Percentiles rank a stretch among this genome's conserved stretches.
phyloP scores from a whole-genome alignment of 2,329 filamentous ascomycete species.

The Diaporthe batatas region DNA sequence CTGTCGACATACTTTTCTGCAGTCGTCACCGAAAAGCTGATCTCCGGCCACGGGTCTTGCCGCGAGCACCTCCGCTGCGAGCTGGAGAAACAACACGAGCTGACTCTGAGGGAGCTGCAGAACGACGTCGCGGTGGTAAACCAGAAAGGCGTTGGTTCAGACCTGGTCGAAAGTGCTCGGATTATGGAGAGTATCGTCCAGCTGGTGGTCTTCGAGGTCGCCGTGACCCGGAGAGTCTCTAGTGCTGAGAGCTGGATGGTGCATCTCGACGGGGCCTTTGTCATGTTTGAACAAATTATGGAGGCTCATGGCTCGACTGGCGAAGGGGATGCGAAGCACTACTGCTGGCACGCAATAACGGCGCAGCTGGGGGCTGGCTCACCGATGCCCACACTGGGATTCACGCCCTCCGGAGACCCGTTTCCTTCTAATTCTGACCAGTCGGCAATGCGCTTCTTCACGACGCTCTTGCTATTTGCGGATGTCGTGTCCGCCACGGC shows the following conservation, averaged over 20 bases:
- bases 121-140: conserved; percentile 43
- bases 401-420: conserved; percentile 36
- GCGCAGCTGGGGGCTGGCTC: conserved; percentile 43
- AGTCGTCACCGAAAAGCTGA: conserved; percentile 35
- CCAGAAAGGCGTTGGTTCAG: conserved; percentile 45
- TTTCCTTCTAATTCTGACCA: conserved; percentile 47
- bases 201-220: conserved; percentile 57
- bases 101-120: conserved; percentile 43
- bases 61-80: conserved; percentile 43
- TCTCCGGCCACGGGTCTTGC: conserved; percentile 10
- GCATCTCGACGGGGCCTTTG: conserved; percentile 58
- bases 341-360: conserved; percentile 42
- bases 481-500: conserved; percentile 54
- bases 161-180: conserved; percentile 47
- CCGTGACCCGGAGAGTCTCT: conserved; percentile 47
- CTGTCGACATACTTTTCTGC: conserved; percentile 46
- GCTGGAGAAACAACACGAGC: conserved; percentile 50
- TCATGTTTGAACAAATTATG: conserved; percentile 54
- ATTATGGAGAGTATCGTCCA: conserved; percentile 58
- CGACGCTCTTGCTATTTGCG: conserved; percentile 52
- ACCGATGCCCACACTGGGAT: conserved; percentile 18
- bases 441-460: conserved; percentile 51
- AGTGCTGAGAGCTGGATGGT: conserved; percentile 55
- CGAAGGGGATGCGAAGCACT: conserved; percentile 1
- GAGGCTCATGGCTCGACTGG: conserved; percentile 34